Base-by-base conservation (phyloP, 345 rosid species). In the Sisymbrium altissimum region DNA sequence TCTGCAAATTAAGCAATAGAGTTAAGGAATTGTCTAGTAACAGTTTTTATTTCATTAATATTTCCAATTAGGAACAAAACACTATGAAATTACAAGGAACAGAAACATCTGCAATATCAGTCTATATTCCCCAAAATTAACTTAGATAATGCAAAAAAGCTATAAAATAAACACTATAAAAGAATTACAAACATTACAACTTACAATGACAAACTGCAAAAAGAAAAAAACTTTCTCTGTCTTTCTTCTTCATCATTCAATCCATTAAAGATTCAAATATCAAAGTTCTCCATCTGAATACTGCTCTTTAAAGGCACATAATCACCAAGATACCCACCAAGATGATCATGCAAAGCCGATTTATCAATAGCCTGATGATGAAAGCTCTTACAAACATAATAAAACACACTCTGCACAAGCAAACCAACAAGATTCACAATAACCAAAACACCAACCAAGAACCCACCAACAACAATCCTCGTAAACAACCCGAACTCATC, bases 311-410 rank as follows among this genome's bases (percentile, higher is more conserved):
- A 69, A 19, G 97, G 98, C 79, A 91, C 96, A 55, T 94, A 94
- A 46, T 91, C 96, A 25, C 97, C 98, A 14, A 94, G 95, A 79
- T 94, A 94, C 18, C 97, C 98, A 10, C 96, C 97, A 9, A 94
- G 97, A 76, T 91, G 97, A 61, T 94, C 95, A 9, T 89, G 85
- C 74, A 91, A 79, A 1, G 87, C 92, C 1, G 48, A 74, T 79
- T 89, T 94, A 82, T 94, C 98, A 39, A 94, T 91, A 9, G 80
- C 83, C 75, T 94, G 83, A 68, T 87, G 92, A 27, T 94, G 98
- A 66, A 85, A 88, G 57, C 97, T 88, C 92, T 94, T 94, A 78
- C 96, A 92, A 5, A 89, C 96, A 81, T 89, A 88, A 76, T 91
- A 94, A 70, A 94, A 89, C 53, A 94, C 98, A 66, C 97, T 91